These are phyloP conservation scores for Obelidium mucronatum DNA, from an alignment of 192 early-diverging fungal species.

Conservation along the genomic window DNA sequence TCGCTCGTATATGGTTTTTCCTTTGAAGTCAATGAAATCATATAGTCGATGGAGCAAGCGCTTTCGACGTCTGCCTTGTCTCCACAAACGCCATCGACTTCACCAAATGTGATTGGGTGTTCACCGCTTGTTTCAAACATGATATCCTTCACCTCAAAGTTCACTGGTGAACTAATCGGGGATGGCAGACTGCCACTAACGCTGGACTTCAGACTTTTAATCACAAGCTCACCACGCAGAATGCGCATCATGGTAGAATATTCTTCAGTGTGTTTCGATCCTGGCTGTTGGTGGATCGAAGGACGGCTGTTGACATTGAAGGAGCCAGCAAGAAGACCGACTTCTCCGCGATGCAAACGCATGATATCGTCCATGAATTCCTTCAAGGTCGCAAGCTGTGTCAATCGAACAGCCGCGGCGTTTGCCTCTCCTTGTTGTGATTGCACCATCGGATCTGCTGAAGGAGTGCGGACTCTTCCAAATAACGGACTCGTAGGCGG, in stretches of 20 bases:
- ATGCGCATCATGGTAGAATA: conserved; percentile 41
- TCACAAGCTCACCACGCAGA: conserved; percentile 36
- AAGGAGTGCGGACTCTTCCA: neutral
- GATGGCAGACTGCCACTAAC: neutral
- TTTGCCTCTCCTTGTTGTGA: conserved; percentile 49
- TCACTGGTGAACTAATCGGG: conserved; percentile 10
- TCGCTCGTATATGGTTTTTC: no score
- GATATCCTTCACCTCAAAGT: conserved; percentile 53
- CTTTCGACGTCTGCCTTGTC: neutral
- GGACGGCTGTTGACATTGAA: conserved; percentile 72
- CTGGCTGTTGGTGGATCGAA: conserved; percentile 32
- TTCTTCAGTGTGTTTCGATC: conserved; percentile 40
- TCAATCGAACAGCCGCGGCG: conserved; percentile 62
- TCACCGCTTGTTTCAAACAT: conserved; percentile 65
- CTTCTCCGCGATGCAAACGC: conserved; percentile 53
- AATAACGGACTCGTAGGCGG: conserved; percentile 7
- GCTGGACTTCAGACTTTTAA: neutral
- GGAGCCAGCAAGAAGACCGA: conserved; percentile 71
- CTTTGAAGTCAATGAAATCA: neutral
- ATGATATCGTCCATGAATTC: conserved; percentile 67
- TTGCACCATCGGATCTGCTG: neutral
- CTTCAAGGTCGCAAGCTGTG: conserved; percentile 73
- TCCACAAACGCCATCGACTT: conserved; percentile 41
- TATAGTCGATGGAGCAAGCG: no score
- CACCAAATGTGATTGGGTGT: conserved; percentile 85